A percentile compares a stretch with the other conserved stretches of the same genome.
phyloP scores from a whole-genome alignment of 176 grass and related monocot species.

The Miscanthus lutarioriparius region DNA sequence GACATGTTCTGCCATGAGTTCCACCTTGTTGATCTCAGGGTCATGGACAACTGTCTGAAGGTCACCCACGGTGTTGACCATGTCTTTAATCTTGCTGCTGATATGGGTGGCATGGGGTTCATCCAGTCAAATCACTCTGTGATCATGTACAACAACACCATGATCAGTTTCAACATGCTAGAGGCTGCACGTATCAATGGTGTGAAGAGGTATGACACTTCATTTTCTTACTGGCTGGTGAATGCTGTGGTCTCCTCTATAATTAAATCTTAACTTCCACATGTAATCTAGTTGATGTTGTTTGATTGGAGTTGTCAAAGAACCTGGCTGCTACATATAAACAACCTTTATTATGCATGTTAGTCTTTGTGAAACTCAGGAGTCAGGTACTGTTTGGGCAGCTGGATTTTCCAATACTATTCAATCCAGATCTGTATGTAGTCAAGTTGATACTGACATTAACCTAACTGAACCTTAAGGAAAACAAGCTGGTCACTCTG shows the following conservation, averaged over 20 bases:
- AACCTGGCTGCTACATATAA: background rate
- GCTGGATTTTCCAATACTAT: background rate
- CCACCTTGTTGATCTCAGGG: constrained; percentile 81
- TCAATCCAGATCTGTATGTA: background rate
- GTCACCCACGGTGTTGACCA: constrained; percentile 67
- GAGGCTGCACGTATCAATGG: constrained; percentile 76
- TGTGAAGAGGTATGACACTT: constrained; percentile 62
- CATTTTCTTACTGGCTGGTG: constrained; percentile 1
- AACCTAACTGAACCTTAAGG: background rate
- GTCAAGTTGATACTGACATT: background rate
- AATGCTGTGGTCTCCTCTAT: background rate
- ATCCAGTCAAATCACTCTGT: constrained; percentile 88
- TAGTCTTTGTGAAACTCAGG: background rate
- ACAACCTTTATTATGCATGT: background rate
- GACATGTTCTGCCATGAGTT: constrained; percentile 96
- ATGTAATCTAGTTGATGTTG: background rate
- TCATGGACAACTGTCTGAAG: constrained; percentile 90
- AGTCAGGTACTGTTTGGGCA: background rate
- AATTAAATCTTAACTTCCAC: background rate
- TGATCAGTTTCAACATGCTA: constrained; percentile 96
- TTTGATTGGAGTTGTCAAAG: constrained; percentile 1
- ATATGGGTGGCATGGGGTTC: constrained; percentile 96
- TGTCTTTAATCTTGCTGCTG: constrained; percentile 88
- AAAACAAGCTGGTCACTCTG: background rate
- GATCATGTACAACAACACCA: constrained; percentile 94